Percentiles rank a stretch among this genome's conserved stretches.
Conservation (phyloP, 805 yeast species). For the Yarrowia yakushimensis region DNA sequence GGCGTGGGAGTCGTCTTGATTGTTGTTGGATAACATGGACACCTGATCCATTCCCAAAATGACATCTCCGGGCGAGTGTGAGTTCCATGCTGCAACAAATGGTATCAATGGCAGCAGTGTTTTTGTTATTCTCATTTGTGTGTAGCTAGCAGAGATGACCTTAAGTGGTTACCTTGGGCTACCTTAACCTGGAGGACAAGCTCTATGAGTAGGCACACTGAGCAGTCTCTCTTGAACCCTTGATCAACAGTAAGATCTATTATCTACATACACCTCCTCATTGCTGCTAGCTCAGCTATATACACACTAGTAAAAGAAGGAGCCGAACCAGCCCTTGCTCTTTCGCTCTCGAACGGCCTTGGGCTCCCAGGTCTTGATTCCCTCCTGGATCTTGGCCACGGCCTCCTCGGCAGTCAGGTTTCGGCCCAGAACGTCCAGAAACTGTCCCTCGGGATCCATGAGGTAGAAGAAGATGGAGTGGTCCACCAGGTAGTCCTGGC, state of each 20-base stretch:
- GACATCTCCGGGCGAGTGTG: neutral
- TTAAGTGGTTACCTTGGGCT: no score
- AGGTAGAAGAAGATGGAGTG: slow-evolving; percentile 95
- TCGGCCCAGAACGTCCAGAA: slow-evolving; percentile 91
- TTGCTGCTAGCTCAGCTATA: slow-evolving; percentile 24
- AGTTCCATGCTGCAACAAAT: neutral
- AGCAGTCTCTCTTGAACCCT: neutral
- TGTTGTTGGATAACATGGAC: neutral
- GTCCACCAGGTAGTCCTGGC: slow-evolving; percentile 94
- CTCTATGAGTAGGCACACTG: no score
- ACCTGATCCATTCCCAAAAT: slow-evolving; percentile 7
- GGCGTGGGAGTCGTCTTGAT: neutral
- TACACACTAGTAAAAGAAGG: slow-evolving; percentile 22
- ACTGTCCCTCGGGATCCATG: slow-evolving; percentile 98
- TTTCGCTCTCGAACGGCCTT: slow-evolving; percentile 56
- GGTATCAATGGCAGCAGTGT: neutral
- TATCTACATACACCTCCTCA: no score
- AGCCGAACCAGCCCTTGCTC: slow-evolving; percentile 11
- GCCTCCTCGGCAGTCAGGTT: slow-evolving; percentile 80
- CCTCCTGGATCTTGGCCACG: slow-evolving; percentile 68
- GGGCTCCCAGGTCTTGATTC: slow-evolving; percentile 73
- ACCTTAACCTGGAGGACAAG: no score
- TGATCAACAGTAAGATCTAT: no score
- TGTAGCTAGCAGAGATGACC: neutral
- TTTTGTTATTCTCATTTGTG: neutral